Evolutionary conservation across 805 yeast genomes (phyloP).

Genomic region (Wickerhamomyces chaumierensis): DNA sequence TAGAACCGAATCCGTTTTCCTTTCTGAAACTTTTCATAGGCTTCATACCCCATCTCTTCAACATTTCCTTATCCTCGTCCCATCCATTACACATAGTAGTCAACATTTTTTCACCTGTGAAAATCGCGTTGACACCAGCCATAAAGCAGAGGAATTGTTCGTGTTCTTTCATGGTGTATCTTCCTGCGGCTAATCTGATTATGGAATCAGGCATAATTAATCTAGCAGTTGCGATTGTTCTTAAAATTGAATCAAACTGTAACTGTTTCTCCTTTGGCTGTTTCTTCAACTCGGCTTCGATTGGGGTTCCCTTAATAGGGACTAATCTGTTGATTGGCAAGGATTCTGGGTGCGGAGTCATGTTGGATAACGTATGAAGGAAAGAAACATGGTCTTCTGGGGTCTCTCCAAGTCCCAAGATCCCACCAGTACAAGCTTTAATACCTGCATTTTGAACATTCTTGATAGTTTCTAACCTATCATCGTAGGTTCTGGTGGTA

Average conservation of each 20-base stretch:
- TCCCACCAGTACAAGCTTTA: constrained; percentile 70
- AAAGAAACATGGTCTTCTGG: constrained; percentile 61
- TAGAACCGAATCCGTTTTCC: no score
- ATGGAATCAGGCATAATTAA: constrained; percentile 62
- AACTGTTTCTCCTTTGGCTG: constrained; percentile 26
- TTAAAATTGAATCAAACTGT: constrained; percentile 48
- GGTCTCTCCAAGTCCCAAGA: constrained; percentile 69
- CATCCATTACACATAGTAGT: constrained; percentile 79
- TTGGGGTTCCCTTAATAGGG: constrained; percentile 72
- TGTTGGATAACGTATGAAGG: constrained; percentile 51
- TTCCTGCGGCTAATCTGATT: constrained; percentile 69
- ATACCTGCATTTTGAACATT: constrained; percentile 56
- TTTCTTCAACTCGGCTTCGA: constrained; percentile 38
- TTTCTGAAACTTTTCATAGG: constrained; percentile 42
- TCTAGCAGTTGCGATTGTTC: constrained; percentile 70
- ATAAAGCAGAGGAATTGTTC: constrained; percentile 68
- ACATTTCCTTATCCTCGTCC: constrained; percentile 69
- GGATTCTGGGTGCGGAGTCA: constrained; percentile 70
- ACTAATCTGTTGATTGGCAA: constrained; percentile 71
- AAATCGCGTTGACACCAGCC: constrained; percentile 73
- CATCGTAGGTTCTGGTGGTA: constrained; percentile 61
- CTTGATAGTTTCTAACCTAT: constrained; percentile 52
- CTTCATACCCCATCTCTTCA: constrained; percentile 55
- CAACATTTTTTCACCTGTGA: constrained; percentile 72
- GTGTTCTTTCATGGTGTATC: constrained; percentile 68